A percentile compares a stretch with the other conserved stretches of the same genome.
phyloP scores from a whole-genome alignment of 2,329 filamentous ascomycete genomes.

The Phyllosticta paracitricarpa region DNA sequence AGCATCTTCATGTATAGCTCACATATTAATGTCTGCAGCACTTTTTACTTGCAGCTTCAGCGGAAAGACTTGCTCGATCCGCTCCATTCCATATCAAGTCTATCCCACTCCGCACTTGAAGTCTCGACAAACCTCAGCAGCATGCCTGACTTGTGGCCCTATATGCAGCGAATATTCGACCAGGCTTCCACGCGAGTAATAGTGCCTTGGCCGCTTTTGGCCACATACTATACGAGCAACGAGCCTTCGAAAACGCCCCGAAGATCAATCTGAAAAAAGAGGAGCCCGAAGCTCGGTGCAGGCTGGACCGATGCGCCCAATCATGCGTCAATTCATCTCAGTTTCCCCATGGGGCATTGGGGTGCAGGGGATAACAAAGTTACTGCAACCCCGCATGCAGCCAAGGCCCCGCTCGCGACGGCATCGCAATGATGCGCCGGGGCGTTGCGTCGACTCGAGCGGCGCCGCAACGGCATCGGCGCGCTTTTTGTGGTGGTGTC shows the following conservation, averaged over 20 bases:
- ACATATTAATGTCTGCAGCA: not conserved
- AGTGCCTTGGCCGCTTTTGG: not conserved
- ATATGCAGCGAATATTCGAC: conserved; percentile 2
- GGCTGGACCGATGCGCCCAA: not conserved
- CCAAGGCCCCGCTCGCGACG: not conserved
- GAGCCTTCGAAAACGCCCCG: not conserved
- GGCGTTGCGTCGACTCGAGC: not conserved
- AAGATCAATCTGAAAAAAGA: not conserved
- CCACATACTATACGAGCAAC: not conserved
- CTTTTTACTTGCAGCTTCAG: not conserved
- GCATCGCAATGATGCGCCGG: not conserved
- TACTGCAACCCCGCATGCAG: not conserved
- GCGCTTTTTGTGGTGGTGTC: not conserved
- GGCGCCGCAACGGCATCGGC: not conserved
- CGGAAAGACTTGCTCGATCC: not conserved
- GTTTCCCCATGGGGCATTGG: not conserved
- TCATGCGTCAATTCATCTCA: not conserved
- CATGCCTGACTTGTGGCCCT: not conserved
- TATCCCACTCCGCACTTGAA: not conserved
- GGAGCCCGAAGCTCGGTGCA: not conserved
- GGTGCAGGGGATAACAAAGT: not conserved
- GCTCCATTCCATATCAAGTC: not conserved
- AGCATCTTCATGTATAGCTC: not conserved
- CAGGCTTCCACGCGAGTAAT: conserved; percentile 6
- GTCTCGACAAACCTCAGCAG: not conserved